phyloP scores from a whole-genome alignment of 139 green algal genomes.

The Tetratostichococcus sp. region DNA sequence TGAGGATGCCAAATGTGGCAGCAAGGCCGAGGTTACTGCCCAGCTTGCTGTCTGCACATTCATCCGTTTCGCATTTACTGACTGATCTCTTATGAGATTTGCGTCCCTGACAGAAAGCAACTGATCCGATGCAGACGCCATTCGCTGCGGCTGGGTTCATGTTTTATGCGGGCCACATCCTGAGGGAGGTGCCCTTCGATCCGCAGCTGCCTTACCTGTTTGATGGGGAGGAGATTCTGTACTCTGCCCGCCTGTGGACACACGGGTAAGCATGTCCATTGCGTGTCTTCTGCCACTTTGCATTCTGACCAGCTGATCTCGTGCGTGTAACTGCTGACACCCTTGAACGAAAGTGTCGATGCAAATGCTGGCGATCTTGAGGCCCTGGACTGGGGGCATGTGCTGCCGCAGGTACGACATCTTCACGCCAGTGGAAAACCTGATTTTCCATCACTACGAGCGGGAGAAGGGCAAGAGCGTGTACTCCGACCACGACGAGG shows the following conservation, averaged over 20 bases:
- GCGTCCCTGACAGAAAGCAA: too few species aligned
- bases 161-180: background rate
- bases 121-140: background rate
- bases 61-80: too few species aligned
- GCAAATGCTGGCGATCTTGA: too few species aligned
- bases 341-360: too few species aligned
- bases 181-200: conserved; percentile 18
- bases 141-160: conserved; percentile 5
- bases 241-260: conserved; percentile 18
- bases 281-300: too few species aligned
- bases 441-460: conserved; percentile 16
- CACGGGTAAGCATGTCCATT: conserved; percentile 7
- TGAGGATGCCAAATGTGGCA: background rate
- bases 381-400: too few species aligned
- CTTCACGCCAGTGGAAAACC: conserved; percentile 7
- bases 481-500: conserved; percentile 6
- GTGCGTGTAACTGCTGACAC: too few species aligned
- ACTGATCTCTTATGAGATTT: too few species aligned
- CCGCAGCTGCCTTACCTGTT: conserved; percentile 14
- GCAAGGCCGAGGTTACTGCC: background rate
- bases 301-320: too few species aligned
- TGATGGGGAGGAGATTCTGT: conserved; percentile 20
- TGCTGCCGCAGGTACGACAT: conserved; percentile 11
- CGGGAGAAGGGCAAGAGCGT: background rate
- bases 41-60: background rate